Evolutionary conservation across 192 early-diverging fungal species (phyloP), one percentile per base, ranked within the genome.

Genomic region (Dissophora ornata): DNA sequence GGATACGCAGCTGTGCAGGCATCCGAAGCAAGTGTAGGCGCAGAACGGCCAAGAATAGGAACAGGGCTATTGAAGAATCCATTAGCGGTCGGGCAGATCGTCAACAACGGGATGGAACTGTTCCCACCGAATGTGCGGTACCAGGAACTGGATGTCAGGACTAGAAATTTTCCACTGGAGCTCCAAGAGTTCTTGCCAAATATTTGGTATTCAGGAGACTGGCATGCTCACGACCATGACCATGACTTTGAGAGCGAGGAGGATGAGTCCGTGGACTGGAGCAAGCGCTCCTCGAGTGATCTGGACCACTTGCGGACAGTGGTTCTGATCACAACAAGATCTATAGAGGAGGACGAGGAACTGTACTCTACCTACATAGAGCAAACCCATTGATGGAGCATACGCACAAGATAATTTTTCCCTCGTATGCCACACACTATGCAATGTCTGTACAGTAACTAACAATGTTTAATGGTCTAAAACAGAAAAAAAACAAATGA

Each of bases 331-430:
- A 63, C 80, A 1, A 63, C 68, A 28, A 36, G 80, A 57, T 45
- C 59, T 0, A 56, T 84, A 10, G 22, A 49, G 25, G 26, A 62
- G 0, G 57, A 78, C 32, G 80, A 84, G 67, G 83, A 84, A 10
- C 34, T 84, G 0, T 84, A 81, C 41, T 84, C 83, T 4, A 82
- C 80, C 9, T 84, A 84, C 40, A 80, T 84, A 61, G 83, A 82
- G 36, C 30, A 59, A 58, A 30, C n/a, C n/a, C n/a, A n/a, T n/a
- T n/a, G n/a, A n/a, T n/a, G n/a, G n/a, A n/a, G n/a, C n/a, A n/a
- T n/a, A n/a, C n/a, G n/a, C n/a, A n/a, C n/a, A n/a, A n/a, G n/a
- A n/a, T n/a, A n/a, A n/a, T n/a, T n/a, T n/a, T n/a, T n/a, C n/a
- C n/a, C n/a, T n/a, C n/a, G n/a, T n/a, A n/a, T n/a, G n/a, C n/a